phyloP scores from a whole-genome alignment of 768 basidiomycete species.

The Boletellus ananas region DNA sequence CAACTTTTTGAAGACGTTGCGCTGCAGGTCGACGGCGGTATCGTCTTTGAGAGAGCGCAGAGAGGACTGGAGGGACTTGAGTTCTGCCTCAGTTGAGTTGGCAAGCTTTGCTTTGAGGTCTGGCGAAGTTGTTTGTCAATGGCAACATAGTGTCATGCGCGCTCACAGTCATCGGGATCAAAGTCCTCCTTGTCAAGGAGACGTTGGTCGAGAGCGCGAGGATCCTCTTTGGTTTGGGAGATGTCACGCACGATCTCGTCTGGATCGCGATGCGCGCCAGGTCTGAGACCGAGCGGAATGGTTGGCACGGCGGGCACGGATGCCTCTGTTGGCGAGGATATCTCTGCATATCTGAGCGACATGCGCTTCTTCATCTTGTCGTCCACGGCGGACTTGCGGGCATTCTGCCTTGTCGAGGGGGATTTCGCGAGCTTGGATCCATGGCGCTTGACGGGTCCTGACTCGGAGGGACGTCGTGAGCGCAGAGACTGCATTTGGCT shows the following conservation, averaged over 20 bases:
- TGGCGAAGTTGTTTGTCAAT: slow-evolving; percentile 24
- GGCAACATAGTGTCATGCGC: not conserved
- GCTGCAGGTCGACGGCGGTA: slow-evolving; percentile 77
- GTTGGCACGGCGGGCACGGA: slow-evolving; percentile 56
- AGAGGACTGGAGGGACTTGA: slow-evolving; percentile 72
- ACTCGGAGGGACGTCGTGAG: slow-evolving; percentile 46
- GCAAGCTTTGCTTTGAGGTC: slow-evolving; percentile 82
- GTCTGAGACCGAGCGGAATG: slow-evolving; percentile 44
- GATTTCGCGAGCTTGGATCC: slow-evolving; percentile 31
- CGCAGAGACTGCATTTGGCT: slow-evolving; percentile 53
- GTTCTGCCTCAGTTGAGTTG: slow-evolving; percentile 84
- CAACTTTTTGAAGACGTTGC: slow-evolving; percentile 90
- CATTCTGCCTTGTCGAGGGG: slow-evolving; percentile 35
- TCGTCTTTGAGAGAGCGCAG: slow-evolving; percentile 66
- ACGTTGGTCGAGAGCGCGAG: slow-evolving; percentile 53
- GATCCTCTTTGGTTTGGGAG: slow-evolving; percentile 48
- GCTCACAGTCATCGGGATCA: slow-evolving; percentile 84
- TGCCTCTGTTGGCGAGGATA: slow-evolving; percentile 62
- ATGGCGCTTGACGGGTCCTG: slow-evolving; percentile 34
- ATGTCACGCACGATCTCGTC: slow-evolving; percentile 49
- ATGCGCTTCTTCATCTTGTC: slow-evolving; percentile 97
- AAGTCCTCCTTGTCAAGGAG: slow-evolving; percentile 75
- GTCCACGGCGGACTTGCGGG: slow-evolving; percentile 50
- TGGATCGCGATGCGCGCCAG: slow-evolving; percentile 34
- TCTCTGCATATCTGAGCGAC: slow-evolving; percentile 91